These are phyloP conservation scores for Hydnomerulius pinastri DNA, from an alignment of 768 basidiomycete species.

Conservation along the genomic window DNA sequence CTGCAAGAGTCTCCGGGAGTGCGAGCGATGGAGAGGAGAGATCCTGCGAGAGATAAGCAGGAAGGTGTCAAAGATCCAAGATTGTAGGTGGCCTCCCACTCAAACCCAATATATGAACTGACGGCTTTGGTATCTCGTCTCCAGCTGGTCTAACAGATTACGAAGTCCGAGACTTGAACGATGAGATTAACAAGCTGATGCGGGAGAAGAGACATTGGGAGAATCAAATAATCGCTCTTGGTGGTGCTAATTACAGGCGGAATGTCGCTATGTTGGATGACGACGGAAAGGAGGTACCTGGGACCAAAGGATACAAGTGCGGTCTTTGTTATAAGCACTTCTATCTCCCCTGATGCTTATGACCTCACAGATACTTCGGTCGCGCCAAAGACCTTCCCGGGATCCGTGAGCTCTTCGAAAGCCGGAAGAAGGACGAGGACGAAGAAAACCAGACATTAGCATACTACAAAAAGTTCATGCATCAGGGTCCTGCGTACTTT, in stretches of 20 bases:
- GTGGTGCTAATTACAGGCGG: slow-evolving; percentile 93
- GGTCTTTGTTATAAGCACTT: slow-evolving; percentile 22
- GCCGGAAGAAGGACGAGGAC: slow-evolving; percentile 82
- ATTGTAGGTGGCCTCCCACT: slow-evolving; percentile 54
- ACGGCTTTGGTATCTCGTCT: background rate
- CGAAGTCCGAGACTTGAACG: slow-evolving; percentile 93
- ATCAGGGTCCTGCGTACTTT: slow-evolving; percentile 86
- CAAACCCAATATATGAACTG: background rate
- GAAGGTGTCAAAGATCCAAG: slow-evolving; percentile 98
- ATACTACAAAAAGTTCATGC: slow-evolving; percentile 86
- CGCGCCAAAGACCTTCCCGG: slow-evolving; percentile 95
- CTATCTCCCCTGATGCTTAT: background rate
- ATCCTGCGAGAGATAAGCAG: slow-evolving; percentile 91
- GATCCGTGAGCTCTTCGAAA: slow-evolving; percentile 91
- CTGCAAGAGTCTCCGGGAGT: slow-evolving; percentile 90
- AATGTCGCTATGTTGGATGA: slow-evolving; percentile 94
- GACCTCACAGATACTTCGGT: slow-evolving; percentile 79
- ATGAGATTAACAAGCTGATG: slow-evolving; percentile 95
- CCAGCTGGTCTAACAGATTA: slow-evolving; percentile 92
- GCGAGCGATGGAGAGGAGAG: slow-evolving; percentile 96
- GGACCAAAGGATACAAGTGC: slow-evolving; percentile 97
- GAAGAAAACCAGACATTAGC: slow-evolving; percentile 80
- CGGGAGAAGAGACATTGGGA: slow-evolving; percentile 98
- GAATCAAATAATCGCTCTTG: slow-evolving; percentile 94
- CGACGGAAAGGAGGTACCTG: slow-evolving; percentile 94